Evolutionary conservation across 805 yeast genomes (phyloP).

Genomic region (Sugiyamaella marilandica): DNA sequence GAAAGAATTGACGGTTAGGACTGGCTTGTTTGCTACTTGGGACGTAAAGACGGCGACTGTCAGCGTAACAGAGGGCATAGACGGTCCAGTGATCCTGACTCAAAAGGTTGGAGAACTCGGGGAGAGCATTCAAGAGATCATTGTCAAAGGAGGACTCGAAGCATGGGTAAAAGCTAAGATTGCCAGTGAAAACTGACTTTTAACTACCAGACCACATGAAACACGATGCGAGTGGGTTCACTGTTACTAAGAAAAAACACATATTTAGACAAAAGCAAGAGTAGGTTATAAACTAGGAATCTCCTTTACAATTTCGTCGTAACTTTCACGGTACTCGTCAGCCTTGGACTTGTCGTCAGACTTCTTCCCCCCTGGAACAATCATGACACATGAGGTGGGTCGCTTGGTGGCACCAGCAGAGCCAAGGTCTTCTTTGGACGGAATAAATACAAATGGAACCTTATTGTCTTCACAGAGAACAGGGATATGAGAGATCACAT

Average conservation of each 20-base stretch:
- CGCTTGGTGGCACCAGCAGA: conserved; percentile 99
- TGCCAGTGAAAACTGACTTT: background rate
- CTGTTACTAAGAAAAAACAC: background rate
- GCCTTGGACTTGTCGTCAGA: conserved; percentile 59
- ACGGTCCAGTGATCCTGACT: conserved; percentile 52
- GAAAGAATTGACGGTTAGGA: conserved; percentile 84
- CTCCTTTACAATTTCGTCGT: conserved; percentile 92
- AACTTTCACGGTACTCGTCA: conserved; percentile 86
- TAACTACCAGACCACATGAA: background rate
- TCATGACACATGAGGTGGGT: conserved; percentile 96
- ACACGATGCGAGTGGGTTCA: background rate
- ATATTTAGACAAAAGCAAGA: background rate
- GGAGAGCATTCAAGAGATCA: conserved; percentile 90
- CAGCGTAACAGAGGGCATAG: conserved; percentile 60
- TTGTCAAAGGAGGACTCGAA: conserved; percentile 95
- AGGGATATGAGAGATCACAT: conserved; percentile 95
- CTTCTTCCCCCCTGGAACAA: conserved; percentile 92
- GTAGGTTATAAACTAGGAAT: conserved; percentile 38
- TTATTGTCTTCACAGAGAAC: conserved; percentile 91
- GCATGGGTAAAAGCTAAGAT: conserved; percentile 81
- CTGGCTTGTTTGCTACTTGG: conserved; percentile 91
- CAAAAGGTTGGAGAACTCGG: conserved; percentile 96
- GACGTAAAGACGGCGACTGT: conserved; percentile 84
- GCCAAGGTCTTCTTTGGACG: conserved; percentile 97
- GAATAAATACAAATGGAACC: conserved; percentile 90